Base-by-base conservation (phyloP, 345 rosid genomes). In the Gossypium anomalum region DNA sequence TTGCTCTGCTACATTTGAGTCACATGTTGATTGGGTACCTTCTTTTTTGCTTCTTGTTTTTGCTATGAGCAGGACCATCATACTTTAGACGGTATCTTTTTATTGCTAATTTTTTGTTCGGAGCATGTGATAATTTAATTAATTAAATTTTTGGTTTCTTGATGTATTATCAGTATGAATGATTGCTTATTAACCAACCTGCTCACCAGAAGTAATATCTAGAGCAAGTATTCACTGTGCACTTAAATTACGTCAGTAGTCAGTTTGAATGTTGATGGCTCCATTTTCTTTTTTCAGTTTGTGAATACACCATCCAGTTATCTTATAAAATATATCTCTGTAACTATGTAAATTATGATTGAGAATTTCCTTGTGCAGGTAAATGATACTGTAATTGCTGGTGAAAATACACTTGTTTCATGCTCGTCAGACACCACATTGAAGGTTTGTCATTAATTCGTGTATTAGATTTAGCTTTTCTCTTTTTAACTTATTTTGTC, bases 1-100 rank as follows among this genome's bases (percentile, higher is more conserved):
- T 67, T 90, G 97, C 82, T 89, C 97, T 25, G 97, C 99, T 67
- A 95, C 98, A 60, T 95, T 90, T 82, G 99, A 95, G 82, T 95
- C 99, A 20, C 99, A 95, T 84, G 97, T 93, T 72, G 99, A 96
- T 84, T 96, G 99, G 98, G 99, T 96, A 87, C 78, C 12, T 38
- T 29, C 19, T 51, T 81, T 74, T 58, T 70, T 55, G 5, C 59
- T 9, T 20, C 43, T 74, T 70, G 20, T 53, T 62, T 79, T 41
- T 58, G 16, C 48, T 19, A 29, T 73, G 17, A 25, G 57, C 41
- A 61, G 48, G 23, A 61, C n/a, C 16, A 0, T 48, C 38, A 29
- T 72, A 9, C 17, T 59, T n/a, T 72, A 60, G 47, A 13, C 2
- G 0, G 34, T 16, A 20, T 44, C 4, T 14, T 51, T 51, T 51